phyloP scores from a whole-genome alignment of 2,329 filamentous ascomycete genomes.

The Paraconiothyrium brasiliense region DNA sequence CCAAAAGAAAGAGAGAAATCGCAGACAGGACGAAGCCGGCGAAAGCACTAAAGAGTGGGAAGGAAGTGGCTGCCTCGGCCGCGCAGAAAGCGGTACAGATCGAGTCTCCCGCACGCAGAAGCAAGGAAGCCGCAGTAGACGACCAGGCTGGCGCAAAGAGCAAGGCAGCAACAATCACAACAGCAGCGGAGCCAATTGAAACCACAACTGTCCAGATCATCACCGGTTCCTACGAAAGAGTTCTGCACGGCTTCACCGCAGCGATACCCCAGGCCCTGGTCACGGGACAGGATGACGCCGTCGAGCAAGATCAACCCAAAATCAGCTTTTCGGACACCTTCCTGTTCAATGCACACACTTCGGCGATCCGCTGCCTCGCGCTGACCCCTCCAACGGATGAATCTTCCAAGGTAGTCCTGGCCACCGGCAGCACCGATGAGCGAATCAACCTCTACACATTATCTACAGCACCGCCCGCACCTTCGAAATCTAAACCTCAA shows the following conservation, averaged over 20 bases:
- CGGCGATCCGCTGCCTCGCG: constrained; percentile 88
- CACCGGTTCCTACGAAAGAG: constrained; percentile 91
- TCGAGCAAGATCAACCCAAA: constrained; percentile 35
- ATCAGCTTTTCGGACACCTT: constrained; percentile 89
- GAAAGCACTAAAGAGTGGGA: constrained; percentile 39
- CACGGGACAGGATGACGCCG: constrained; percentile 36
- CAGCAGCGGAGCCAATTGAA: constrained; percentile 21
- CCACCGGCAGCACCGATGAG: constrained; percentile 92
- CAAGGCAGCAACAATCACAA: constrained; percentile 23
- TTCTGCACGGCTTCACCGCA: constrained; percentile 90
- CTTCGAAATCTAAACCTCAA: constrained; percentile 65
- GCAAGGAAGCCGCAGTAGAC: constrained; percentile 29
- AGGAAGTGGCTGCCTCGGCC: constrained; percentile 31
- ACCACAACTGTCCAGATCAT: constrained; percentile 78
- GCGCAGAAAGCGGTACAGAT: constrained; percentile 30
- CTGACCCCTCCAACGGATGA: constrained; percentile 76
- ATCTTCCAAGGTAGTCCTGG: constrained; percentile 85
- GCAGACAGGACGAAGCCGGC: constrained; percentile 27
- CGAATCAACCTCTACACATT: constrained; percentile 94
- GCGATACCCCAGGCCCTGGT: constrained; percentile 61
- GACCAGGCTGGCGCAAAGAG: constrained; percentile 25
- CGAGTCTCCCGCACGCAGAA: constrained; percentile 25
- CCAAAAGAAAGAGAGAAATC: constrained; percentile 49
- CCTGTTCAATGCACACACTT: constrained; percentile 91
- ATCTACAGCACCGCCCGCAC: constrained; percentile 65